phyloP scores from a whole-genome alignment of 257 asterid genomes.

The Ophiorrhiza pumila region DNA sequence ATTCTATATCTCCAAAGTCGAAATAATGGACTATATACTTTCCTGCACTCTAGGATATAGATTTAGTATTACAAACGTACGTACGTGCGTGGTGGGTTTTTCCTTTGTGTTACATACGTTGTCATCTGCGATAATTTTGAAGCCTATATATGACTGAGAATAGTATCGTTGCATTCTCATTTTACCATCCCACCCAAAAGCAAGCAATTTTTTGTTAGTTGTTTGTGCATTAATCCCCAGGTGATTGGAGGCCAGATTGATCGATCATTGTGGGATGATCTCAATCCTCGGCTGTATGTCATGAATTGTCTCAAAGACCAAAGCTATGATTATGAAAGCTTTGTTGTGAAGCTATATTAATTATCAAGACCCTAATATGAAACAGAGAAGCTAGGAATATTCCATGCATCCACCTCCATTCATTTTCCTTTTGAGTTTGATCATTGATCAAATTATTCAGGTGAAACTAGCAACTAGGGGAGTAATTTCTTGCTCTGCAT shows the following conservation, averaged over 20 bases:
- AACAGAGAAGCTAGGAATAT: not conserved
- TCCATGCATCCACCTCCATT: not conserved
- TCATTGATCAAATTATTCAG: no score
- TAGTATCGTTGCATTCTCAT: not conserved
- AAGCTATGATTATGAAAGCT: not conserved
- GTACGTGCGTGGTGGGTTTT: not conserved
- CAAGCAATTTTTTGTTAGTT: not conserved
- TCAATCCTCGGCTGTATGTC: not conserved
- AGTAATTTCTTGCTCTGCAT: no score
- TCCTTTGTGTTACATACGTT: not conserved
- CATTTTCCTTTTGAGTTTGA: no score
- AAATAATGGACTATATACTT: not conserved
- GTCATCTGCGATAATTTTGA: not conserved
- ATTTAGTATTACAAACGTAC: not conserved
- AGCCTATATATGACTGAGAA: not conserved
- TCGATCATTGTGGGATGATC: constrained; percentile 1
- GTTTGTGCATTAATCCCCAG: constrained; percentile 3
- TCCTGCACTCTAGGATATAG: not conserved
- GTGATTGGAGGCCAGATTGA: constrained; percentile 18
- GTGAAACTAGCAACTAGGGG: no score
- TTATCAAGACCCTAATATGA: not conserved
- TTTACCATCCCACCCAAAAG: not conserved
- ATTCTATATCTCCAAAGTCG: constrained; percentile 1
- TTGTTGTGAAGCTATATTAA: not conserved
- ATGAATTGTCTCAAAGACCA: not conserved